A percentile compares a stretch with the other conserved stretches of the same genome.
phyloP scores from a whole-genome alignment of 2,329 filamentous ascomycete species.

The Colletotrichum coccodes region DNA sequence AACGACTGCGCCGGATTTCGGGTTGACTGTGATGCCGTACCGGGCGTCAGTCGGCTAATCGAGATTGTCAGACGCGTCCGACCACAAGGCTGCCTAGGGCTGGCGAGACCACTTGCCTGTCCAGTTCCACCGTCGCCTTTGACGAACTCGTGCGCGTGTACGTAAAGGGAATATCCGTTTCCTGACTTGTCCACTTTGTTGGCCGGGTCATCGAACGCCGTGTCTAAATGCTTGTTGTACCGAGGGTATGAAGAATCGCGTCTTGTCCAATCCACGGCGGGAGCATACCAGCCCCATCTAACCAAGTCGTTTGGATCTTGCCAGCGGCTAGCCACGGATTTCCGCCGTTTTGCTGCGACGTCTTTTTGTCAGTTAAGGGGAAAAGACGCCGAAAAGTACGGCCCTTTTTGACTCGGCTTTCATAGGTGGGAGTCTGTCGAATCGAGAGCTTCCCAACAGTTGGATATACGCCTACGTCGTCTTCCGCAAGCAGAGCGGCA shows the following conservation, averaged over 20 bases:
- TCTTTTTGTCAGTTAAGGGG: not conserved
- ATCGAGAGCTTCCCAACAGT: no score
- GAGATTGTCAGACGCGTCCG: no score
- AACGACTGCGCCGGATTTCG: not conserved
- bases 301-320: not conserved
- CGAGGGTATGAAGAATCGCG: no score
- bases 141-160: not conserved
- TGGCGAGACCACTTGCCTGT: not conserved
- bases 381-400: not conserved
- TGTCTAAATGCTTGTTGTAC: not conserved
- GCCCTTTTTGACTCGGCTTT: not conserved
- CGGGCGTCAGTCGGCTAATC: not conserved
- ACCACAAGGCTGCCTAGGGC: no score
- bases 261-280: no score
- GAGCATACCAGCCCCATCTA: not conserved
- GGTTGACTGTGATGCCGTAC: not conserved
- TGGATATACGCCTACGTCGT: no score
- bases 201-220: no score
- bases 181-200: no score
- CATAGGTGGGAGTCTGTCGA: not conserved
- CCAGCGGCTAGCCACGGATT: not conserved
- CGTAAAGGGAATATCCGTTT: no score
- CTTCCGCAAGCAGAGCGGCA: no score
- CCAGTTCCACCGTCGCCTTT: not conserved
- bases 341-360: not conserved